Percentiles rank a stretch among this genome's conserved stretches.
These are phyloP conservation scores for Kernera saxatilis DNA, from an alignment of 345 rosid species.

Conservation along the genomic window DNA sequence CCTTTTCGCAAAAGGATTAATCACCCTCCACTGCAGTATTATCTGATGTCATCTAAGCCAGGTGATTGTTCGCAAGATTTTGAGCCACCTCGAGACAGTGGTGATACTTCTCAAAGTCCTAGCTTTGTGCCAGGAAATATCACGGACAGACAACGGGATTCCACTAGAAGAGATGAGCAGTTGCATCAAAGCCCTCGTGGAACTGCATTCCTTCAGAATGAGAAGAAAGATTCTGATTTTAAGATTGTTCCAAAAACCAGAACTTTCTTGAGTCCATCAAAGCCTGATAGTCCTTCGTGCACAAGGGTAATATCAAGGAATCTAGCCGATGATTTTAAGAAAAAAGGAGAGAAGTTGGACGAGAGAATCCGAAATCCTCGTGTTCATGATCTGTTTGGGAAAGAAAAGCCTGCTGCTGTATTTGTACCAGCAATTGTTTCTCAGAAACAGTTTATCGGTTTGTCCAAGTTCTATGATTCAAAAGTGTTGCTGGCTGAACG, in stretches of 20 bases:
- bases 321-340: slow-evolving; percentile 32
- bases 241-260: slow-evolving; percentile 26
- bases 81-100: slow-evolving; percentile 31
- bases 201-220: slow-evolving; percentile 25
- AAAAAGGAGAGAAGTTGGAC: slow-evolving; percentile 35
- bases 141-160: slow-evolving; percentile 10
- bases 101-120: slow-evolving; percentile 30
- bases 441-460: slow-evolving; percentile 31
- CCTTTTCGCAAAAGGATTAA: slow-evolving; percentile 36
- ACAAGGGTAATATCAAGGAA: slow-evolving; percentile 31
- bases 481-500: slow-evolving; percentile 30
- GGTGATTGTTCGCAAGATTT: slow-evolving; percentile 28
- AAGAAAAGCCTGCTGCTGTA: slow-evolving; percentile 39
- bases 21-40: slow-evolving; percentile 47
- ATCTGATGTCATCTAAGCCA: slow-evolving; percentile 46
- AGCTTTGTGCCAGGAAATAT: slow-evolving; percentile 15
- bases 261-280: slow-evolving; percentile 30
- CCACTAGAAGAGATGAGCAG: slow-evolving; percentile 27
- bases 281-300: slow-evolving; percentile 30
- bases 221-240: slow-evolving; percentile 32
- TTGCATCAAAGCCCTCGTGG: slow-evolving; percentile 27
- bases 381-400: slow-evolving; percentile 32
- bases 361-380: slow-evolving; percentile 29
- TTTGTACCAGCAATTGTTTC: slow-evolving; percentile 46
- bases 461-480: slow-evolving; percentile 29